These are phyloP conservation scores for Massarina eburnea DNA, from an alignment of 2,329 filamentous ascomycete species.

Conservation along the genomic window DNA sequence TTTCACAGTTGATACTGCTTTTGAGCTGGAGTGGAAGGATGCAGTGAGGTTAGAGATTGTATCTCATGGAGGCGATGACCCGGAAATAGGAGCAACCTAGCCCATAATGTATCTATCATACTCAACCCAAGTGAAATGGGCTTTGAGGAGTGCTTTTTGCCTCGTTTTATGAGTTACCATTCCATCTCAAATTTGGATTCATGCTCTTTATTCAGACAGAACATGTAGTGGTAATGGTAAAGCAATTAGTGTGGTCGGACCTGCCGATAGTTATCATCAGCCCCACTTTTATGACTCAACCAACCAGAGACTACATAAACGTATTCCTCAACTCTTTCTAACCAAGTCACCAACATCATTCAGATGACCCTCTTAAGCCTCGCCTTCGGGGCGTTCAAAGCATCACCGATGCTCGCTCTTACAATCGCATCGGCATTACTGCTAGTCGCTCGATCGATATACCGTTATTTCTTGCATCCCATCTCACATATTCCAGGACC, in stretches of 20 bases:
- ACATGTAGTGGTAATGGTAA: not conserved
- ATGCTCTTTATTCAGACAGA: no score
- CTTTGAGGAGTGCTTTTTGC: no score
- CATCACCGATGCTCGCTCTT: conserved; percentile 6
- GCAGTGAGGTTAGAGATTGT: no score
- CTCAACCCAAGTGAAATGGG: no score
- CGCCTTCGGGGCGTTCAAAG: conserved; percentile 1
- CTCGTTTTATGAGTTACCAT: no score
- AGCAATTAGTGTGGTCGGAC: not conserved
- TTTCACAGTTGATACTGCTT: no score
- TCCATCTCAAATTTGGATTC: no score
- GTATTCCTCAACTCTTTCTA: not conserved
- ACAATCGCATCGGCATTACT: conserved; percentile 9
- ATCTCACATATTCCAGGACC: conserved; percentile 27
- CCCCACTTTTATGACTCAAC: conserved; percentile 5
- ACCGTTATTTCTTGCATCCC: conserved; percentile 26
- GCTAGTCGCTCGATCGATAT: conserved; percentile 17
- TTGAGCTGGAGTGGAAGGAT: no score
- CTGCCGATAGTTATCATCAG: conserved; percentile 1
- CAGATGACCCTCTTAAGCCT: conserved; percentile 11
- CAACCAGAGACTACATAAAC: not conserved
- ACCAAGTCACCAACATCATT: not conserved
- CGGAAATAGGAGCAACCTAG: no score
- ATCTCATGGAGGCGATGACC: no score
- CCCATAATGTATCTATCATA: no score